A percentile compares a stretch with the other conserved stretches of the same genome.
These are phyloP conservation scores for Penicillium sp. DNA, from an alignment of 2,329 filamentous ascomycete genomes.

Conservation along the genomic window DNA sequence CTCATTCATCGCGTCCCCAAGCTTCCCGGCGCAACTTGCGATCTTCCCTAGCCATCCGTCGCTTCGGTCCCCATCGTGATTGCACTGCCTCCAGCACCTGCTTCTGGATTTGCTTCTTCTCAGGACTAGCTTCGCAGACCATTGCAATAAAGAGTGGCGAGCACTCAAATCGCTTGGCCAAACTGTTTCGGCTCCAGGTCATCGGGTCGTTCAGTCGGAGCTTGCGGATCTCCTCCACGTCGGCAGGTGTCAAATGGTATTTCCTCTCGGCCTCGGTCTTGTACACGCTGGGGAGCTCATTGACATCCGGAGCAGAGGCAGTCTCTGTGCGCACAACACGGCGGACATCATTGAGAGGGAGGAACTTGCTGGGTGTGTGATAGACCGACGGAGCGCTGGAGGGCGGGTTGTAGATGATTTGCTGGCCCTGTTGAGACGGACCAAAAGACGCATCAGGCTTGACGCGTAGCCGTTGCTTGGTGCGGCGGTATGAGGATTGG, in stretches of 20 bases:
- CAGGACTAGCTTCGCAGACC: slow-evolving; percentile 58
- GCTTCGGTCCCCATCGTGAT: slow-evolving; percentile 63
- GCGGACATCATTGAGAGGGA: slow-evolving; percentile 63
- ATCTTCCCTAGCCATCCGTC: slow-evolving; percentile 65
- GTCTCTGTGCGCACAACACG: slow-evolving; percentile 49
- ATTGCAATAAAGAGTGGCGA: slow-evolving; percentile 65
- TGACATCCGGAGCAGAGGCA: slow-evolving; percentile 25
- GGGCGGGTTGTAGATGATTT: slow-evolving; percentile 70
- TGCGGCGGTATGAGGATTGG: slow-evolving; percentile 56
- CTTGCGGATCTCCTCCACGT: slow-evolving; percentile 63
- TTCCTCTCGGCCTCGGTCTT: slow-evolving; percentile 59
- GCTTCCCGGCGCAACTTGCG: slow-evolving; percentile 61
- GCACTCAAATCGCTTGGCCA: slow-evolving; percentile 68
- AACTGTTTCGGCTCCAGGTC: slow-evolving; percentile 61
- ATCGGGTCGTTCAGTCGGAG: slow-evolving; percentile 60
- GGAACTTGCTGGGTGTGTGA: slow-evolving; percentile 68
- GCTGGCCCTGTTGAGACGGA: slow-evolving; percentile 45
- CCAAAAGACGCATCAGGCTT: slow-evolving; percentile 59
- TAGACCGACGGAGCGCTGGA: slow-evolving; percentile 66
- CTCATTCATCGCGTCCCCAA: slow-evolving; percentile 63
- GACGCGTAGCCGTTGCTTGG: slow-evolving; percentile 55
- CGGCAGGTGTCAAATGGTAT: slow-evolving; percentile 62
- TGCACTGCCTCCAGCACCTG: slow-evolving; percentile 58
- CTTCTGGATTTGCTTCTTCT: slow-evolving; percentile 54
- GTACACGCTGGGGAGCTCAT: slow-evolving; percentile 54